Evolutionary conservation across 345 rosid species (phyloP), one percentile per base, ranked within the genome.

Genomic region (Xanthoceras sorbifolium): DNA sequence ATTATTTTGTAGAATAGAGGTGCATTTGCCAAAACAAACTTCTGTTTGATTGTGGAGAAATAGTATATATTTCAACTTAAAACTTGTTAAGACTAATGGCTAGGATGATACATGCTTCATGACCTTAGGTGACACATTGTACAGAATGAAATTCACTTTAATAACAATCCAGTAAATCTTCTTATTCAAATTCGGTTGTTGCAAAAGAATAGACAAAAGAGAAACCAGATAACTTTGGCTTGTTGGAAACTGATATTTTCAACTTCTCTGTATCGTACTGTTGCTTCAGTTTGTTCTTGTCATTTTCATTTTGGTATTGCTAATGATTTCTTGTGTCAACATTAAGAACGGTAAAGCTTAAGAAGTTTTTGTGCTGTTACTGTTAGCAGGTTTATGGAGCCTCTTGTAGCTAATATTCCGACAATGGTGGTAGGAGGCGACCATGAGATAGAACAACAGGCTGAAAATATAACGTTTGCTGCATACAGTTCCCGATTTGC

Each of bases 381-480:
- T 80, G 32, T 79, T 74, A 34, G 60, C 89, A 96, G 99, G 80
- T 96, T 82, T 76, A 93, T 93, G 99, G 90, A 93, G 86, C 78
- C 87, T 68, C 77, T 92, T 48, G 78, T 89, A 44, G 89, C 97
- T 8, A 87, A 66, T 81, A 87, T 96, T 73, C 98, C 97, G 61
- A 68, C 90, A 20, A 93, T 93, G 98, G 94, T 92, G 81, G 78
- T 92, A 10, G 97, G 88, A 83, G 99, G 99, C 78, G 86, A 96
- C 62, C 99, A 92, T 74, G 99, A 96, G 83, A 82, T 91, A 62
- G 99, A 92, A 83, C 42, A 32, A 38, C 97, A 93, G 80, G 91
- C 86, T 22, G 93, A 88, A 71, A 85, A 91, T 77, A 88, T 77
- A 76, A 80, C 87, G 18, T 95, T 92, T 78, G 88, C 72, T 60